These are phyloP conservation scores for Bolboschoenus planiculmis DNA, from an alignment of 176 grass and related monocot genomes.

Conservation along the genomic window DNA sequence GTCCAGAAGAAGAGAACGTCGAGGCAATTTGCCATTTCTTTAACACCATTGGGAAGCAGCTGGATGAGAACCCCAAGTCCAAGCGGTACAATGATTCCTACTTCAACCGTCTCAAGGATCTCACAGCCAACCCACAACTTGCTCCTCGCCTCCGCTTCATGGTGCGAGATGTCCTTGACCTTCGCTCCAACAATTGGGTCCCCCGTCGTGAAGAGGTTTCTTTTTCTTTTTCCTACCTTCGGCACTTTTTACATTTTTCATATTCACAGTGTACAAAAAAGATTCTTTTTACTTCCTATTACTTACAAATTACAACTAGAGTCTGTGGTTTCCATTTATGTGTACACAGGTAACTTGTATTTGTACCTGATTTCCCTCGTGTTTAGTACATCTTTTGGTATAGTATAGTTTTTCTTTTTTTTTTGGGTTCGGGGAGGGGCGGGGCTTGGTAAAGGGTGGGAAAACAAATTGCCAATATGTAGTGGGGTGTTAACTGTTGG, in stretches of 20 bases:
- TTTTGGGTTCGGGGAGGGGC: neutral
- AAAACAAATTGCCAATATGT: neutral
- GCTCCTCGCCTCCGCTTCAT: constrained; percentile 67
- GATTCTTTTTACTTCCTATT: neutral
- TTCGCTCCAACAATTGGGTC: constrained; percentile 76
- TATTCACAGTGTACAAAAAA: neutral
- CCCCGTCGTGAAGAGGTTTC: constrained; percentile 84
- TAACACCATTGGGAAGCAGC: constrained; percentile 87
- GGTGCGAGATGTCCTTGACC: constrained; percentile 66
- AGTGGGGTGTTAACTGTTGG: neutral
- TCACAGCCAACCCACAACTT: constrained; percentile 46
- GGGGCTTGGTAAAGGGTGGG: too few species aligned
- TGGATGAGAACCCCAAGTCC: constrained; percentile 71
- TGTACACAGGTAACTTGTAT: neutral
- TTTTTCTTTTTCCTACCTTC: neutral
- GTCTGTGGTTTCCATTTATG: neutral
- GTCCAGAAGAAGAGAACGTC: constrained; percentile 75
- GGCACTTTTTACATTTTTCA: neutral
- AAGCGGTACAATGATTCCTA: constrained; percentile 63
- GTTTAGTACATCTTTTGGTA: neutral
- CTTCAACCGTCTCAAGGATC: constrained; percentile 74
- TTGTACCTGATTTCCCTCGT: neutral
- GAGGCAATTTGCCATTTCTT: constrained; percentile 93
- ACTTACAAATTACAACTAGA: neutral
- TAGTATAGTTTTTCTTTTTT: too few species aligned